A percentile compares a stretch with the other conserved stretches of the same genome.
phyloP scores from a whole-genome alignment of 495 filamentous ascomycete genomes.

The Neurospora tetrasperma region DNA sequence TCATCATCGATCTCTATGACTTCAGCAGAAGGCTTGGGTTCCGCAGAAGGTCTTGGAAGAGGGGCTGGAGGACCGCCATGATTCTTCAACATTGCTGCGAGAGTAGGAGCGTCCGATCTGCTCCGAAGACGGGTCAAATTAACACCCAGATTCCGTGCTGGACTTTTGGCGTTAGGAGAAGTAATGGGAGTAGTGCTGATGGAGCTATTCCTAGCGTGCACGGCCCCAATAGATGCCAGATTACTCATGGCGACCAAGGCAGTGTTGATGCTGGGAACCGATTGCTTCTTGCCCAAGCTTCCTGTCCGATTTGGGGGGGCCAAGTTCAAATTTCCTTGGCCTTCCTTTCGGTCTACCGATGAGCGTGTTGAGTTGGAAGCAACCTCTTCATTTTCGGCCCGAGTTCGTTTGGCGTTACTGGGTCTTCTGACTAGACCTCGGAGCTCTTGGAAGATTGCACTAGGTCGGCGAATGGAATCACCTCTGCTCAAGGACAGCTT shows the following conservation, averaged over 20 bases:
- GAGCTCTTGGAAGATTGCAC: slow-evolving; percentile 29
- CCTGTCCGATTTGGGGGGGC: slow-evolving; percentile 43
- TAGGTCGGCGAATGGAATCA: slow-evolving; percentile 30
- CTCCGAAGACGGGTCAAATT: slow-evolving; percentile 52
- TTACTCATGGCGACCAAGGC: slow-evolving; percentile 53
- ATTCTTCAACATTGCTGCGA: slow-evolving; percentile 41
- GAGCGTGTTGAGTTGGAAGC: slow-evolving; percentile 24
- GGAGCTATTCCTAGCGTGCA: slow-evolving; percentile 45
- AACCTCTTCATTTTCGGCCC: slow-evolving; percentile 31
- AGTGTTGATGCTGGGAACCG: slow-evolving; percentile 53
- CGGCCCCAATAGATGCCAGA: slow-evolving; percentile 51
- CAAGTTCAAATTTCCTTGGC: slow-evolving; percentile 45
- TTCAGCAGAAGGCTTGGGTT: slow-evolving; percentile 23
- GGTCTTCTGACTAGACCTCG: slow-evolving; percentile 48
- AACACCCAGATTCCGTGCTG: slow-evolving; percentile 27
- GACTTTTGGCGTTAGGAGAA: slow-evolving; percentile 36
- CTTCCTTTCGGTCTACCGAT: slow-evolving; percentile 28
- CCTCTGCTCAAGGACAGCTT: slow-evolving; percentile 47
- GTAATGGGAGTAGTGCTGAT: slow-evolving; percentile 42
- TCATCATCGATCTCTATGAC: slow-evolving; percentile 21
- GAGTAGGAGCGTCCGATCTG: slow-evolving; percentile 52
- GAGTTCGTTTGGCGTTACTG: slow-evolving; percentile 40
- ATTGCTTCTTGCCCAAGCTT: slow-evolving; percentile 48
- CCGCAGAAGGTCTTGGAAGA: slow-evolving; percentile 32
- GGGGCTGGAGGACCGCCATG: slow-evolving; percentile 50